Percentiles rank a stretch among this genome's conserved stretches.
phyloP scores from a whole-genome alignment of 2,329 filamentous ascomycete genomes.

The Ophiostoma fasciatum region DNA sequence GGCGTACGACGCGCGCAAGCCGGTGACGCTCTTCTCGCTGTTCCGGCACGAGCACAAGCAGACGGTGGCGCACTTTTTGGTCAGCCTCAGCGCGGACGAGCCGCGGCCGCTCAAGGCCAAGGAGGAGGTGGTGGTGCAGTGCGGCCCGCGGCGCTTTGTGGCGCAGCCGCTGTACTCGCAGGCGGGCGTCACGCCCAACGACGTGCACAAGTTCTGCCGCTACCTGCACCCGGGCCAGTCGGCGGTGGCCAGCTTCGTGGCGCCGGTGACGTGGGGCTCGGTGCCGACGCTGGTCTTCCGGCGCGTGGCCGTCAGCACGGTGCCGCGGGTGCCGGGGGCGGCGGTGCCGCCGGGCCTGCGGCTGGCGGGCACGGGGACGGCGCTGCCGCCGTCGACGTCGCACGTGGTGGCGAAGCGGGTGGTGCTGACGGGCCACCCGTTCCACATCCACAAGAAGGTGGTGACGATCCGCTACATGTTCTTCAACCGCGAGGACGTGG shows the following conservation, averaged over 20 bases:
- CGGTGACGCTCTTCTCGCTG: conserved; percentile 69
- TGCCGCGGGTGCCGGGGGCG: conserved; percentile 22
- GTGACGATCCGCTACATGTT: conserved; percentile 99
- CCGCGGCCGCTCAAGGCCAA: conserved; percentile 73
- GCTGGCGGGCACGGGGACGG: conserved; percentile 76
- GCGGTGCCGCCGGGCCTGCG: conserved; percentile 33
- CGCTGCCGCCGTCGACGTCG: conserved; percentile 57
- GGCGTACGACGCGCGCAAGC: conserved; percentile 37
- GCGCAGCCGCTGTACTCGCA: conserved; percentile 86
- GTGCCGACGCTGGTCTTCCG: conserved; percentile 86
- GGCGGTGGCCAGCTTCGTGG: conserved; percentile 78
- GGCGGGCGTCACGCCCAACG: conserved; percentile 80
- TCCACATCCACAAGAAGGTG: conserved; percentile 96
- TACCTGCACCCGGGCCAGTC: conserved; percentile 84
- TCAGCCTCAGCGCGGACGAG: conserved; percentile 69
- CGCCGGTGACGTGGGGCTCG: conserved; percentile 81
- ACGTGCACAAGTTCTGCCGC: conserved; percentile 93
- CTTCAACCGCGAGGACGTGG: conserved; percentile 89
- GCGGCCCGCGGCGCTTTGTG: conserved; percentile 71
- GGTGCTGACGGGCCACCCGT: conserved; percentile 88
- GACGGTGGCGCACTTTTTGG: conserved; percentile 75
- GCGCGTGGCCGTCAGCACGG: conserved; percentile 29
- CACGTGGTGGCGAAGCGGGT: conserved; percentile 88
- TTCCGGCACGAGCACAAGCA: conserved; percentile 92
- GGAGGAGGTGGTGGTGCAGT: conserved; percentile 82